These are phyloP conservation scores for Malassezia sp. DNA, from an alignment of 1,284 basidiomycete species.

Conservation along the genomic window DNA sequence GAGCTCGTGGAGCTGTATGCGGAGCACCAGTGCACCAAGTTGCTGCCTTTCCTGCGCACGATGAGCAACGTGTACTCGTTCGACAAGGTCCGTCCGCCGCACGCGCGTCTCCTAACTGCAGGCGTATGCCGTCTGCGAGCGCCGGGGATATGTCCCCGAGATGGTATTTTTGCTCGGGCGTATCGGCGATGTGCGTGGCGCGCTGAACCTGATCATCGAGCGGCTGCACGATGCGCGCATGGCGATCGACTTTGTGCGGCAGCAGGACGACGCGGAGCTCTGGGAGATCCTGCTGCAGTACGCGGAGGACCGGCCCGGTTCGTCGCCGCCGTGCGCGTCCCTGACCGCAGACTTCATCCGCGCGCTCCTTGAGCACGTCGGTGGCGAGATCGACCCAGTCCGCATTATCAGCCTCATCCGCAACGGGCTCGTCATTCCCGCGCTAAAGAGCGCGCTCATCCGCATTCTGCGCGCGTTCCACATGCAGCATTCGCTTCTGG, in stretches of 20 bases:
- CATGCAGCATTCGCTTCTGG: constrained; percentile 52
- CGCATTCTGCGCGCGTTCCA: constrained; percentile 95
- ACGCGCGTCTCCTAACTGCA: too few relatives aligned
- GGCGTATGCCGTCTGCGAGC: constrained; percentile 78
- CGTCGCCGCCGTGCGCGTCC: too few relatives aligned
- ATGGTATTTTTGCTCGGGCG: constrained; percentile 95
- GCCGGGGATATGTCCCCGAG: constrained; percentile 76
- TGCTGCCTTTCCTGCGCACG: constrained; percentile 82
- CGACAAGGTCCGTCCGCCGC: too few relatives aligned
- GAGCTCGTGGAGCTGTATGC: constrained; percentile 82
- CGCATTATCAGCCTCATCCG: constrained; percentile 84
- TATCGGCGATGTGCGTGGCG: constrained; percentile 94
- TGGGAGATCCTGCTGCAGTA: constrained; percentile 94
- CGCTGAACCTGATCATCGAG: constrained; percentile 87
- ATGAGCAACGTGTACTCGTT: constrained; percentile 78
- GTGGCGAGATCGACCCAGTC: constrained; percentile 89
- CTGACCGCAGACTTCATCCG: constrained; percentile 92
- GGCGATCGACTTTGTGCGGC: constrained; percentile 97
- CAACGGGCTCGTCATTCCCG: constrained; percentile 89
- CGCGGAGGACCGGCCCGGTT: constrained; percentile 83
- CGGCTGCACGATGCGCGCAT: constrained; percentile 69
- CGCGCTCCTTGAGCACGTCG: constrained; percentile 79
- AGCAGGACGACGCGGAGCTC: constrained; percentile 89
- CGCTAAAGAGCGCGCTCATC: constrained; percentile 81
- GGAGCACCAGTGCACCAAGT: constrained; percentile 63